A percentile compares a stretch with the other conserved stretches of the same genome.
Conservation (phyloP, 176 grass and related monocot species). For the Carex littledalei region DNA sequence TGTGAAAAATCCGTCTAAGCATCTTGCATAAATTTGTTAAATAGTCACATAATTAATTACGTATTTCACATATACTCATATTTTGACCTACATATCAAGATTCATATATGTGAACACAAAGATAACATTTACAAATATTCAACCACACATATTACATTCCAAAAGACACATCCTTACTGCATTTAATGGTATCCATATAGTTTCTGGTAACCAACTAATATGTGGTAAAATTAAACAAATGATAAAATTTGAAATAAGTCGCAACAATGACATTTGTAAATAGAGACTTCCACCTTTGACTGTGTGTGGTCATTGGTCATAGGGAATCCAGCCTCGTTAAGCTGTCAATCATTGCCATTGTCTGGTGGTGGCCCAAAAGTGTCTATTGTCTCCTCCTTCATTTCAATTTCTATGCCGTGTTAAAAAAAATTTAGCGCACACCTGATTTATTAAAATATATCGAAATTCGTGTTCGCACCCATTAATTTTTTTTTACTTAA, state of each 20-base stretch:
- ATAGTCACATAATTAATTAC: too few relatives aligned
- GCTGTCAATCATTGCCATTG: slow-evolving; percentile 16
- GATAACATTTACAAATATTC: too few relatives aligned
- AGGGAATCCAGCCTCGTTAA: background rate
- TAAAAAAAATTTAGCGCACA: background rate
- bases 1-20: background rate
- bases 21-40: background rate
- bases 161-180: background rate
- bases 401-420: background rate
- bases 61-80: too few relatives aligned
- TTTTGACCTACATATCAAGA: too few relatives aligned
- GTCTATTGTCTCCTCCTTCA: background rate
- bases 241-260: background rate
- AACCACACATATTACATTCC: too few relatives aligned
- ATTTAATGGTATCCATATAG: background rate
- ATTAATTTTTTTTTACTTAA: too few relatives aligned
- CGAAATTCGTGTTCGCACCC: too few relatives aligned
- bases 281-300: background rate
- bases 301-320: background rate
- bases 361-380: background rate
- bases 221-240: background rate
- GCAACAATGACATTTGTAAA: background rate
- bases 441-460: too few relatives aligned
- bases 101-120: too few relatives aligned
- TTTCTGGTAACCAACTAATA: background rate